Percentiles rank a stretch among this genome's conserved stretches.
Conservation (phyloP, 768 basidiomycete genomes). For the Boletus rubroflammeus region DNA sequence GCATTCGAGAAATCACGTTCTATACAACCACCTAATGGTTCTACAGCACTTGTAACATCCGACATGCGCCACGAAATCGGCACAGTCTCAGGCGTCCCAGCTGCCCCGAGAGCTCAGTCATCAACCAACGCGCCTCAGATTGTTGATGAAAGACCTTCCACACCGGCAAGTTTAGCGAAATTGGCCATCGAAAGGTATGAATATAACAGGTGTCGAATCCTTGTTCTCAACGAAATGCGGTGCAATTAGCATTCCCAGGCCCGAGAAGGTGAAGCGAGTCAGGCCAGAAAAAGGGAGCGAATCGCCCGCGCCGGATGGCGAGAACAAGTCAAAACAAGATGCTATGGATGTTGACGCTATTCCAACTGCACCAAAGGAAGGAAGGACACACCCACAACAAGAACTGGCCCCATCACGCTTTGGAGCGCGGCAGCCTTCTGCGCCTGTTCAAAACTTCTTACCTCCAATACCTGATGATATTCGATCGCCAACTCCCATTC, state of each 20-base stretch:
- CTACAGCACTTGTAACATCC: conserved; percentile 25
- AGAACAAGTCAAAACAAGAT: conserved; percentile 28
- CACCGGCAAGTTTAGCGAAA: conserved; percentile 42
- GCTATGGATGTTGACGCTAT: conserved; percentile 36
- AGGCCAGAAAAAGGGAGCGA: conserved; percentile 37
- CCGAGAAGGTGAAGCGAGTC: conserved; percentile 73
- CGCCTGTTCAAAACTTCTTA: conserved; percentile 13
- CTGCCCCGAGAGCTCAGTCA: conserved; percentile 56
- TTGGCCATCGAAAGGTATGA: conserved; percentile 64
- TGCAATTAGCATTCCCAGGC: conserved; percentile 59
- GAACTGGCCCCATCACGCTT: conserved; percentile 21
- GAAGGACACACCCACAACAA: conserved; percentile 18
- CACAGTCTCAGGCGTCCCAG: conserved; percentile 29
- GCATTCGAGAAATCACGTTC: conserved; percentile 31
- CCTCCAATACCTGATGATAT: conserved; percentile 15
- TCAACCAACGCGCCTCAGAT: conserved; percentile 28
- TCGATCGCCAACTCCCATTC: conserved; percentile 13
- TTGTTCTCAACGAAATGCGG: conserved; percentile 7
- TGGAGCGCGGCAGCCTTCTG: conserved; percentile 17
- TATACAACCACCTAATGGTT: conserved; percentile 39
- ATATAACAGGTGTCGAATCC: background rate
- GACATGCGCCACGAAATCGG: conserved; percentile 38
- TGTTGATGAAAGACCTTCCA: conserved; percentile 31
- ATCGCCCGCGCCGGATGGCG: conserved; percentile 34
- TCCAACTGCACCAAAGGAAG: conserved; percentile 24